phyloP scores from a whole-genome alignment of 2,329 filamentous ascomycete species.

The Geosmithia putterillii region DNA sequence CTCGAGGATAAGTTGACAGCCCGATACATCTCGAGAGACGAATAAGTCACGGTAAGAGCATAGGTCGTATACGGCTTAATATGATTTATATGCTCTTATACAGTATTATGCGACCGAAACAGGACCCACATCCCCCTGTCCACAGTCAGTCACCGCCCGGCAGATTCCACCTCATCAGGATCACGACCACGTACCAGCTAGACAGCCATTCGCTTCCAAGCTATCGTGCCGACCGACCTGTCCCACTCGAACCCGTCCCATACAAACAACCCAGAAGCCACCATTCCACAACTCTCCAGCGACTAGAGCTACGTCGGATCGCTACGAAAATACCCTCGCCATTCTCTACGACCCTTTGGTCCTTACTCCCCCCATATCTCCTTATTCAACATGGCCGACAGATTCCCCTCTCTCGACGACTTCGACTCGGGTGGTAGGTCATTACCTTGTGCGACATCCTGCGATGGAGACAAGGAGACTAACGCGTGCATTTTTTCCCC shows the following conservation, averaged over 20 bases:
- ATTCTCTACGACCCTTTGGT: not conserved
- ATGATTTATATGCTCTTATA: not conserved
- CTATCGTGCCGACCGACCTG: no score
- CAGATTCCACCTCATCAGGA: slow-evolving; percentile 16
- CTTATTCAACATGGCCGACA: slow-evolving; percentile 52
- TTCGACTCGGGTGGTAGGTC: slow-evolving; percentile 53
- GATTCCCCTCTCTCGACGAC: slow-evolving; percentile 70
- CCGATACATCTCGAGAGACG: not conserved
- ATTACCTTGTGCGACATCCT: not conserved
- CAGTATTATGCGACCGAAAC: no score
- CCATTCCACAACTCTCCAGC: not conserved
- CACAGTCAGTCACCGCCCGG: slow-evolving; percentile 18
- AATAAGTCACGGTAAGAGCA: slow-evolving; percentile 1
- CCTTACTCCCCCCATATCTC: not conserved
- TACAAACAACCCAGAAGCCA: not conserved
- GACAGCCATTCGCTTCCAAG: not conserved
- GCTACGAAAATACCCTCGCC: not conserved
- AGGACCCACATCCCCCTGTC: not conserved
- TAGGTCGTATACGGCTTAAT: not conserved
- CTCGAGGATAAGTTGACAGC: not conserved
- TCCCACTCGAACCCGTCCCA: not conserved
- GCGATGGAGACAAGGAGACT: not conserved
- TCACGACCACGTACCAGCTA: not conserved
- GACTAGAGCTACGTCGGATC: not conserved
- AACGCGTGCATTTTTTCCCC: slow-evolving; percentile 2